Evolutionary conservation across 2,329 filamentous ascomycete genomes (phyloP).

Genomic region (Phialophora tarda): DNA sequence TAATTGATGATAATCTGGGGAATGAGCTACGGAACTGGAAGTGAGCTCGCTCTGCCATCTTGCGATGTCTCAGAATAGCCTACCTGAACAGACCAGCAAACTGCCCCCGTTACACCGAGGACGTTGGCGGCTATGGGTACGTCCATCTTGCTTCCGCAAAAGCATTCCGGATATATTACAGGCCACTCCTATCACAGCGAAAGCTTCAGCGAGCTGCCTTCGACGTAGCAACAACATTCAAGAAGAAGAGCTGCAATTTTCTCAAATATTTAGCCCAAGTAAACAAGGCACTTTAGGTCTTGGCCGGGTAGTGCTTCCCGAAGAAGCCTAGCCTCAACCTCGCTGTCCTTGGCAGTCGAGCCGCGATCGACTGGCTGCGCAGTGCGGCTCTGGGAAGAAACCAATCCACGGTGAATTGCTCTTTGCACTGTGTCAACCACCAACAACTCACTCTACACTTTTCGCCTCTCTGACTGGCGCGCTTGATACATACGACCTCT

Average conservation of each 20-base stretch:
- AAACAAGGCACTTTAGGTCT: not conserved
- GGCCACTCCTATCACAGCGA: not conserved
- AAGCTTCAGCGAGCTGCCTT: not conserved
- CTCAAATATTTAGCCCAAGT: too few species aligned
- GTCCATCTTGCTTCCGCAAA: slow-evolving; percentile 52
- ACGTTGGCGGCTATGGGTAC: slow-evolving; percentile 62
- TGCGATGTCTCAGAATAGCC: slow-evolving; percentile 14
- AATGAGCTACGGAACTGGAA: slow-evolving; percentile 58
- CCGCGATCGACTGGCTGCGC: not conserved
- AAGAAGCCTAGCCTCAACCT: not conserved
- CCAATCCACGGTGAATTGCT: not conserved
- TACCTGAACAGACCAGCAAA: slow-evolving; percentile 71
- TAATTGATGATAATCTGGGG: slow-evolving; percentile 74
- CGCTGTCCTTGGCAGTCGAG: not conserved
- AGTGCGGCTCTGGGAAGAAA: not conserved
- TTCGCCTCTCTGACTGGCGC: not conserved
- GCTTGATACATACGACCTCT: not conserved
- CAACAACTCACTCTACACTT: not conserved
- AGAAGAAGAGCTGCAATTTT: not conserved
- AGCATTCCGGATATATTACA: not conserved
- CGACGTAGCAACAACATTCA: not conserved
- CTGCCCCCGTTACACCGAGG: slow-evolving; percentile 65
- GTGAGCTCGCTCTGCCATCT: not conserved
- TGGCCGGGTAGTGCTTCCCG: not conserved
- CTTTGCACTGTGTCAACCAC: not conserved